Base-by-base conservation (phyloP, 2,329 filamentous ascomycete species). In the Fusarium staphyleae region DNA sequence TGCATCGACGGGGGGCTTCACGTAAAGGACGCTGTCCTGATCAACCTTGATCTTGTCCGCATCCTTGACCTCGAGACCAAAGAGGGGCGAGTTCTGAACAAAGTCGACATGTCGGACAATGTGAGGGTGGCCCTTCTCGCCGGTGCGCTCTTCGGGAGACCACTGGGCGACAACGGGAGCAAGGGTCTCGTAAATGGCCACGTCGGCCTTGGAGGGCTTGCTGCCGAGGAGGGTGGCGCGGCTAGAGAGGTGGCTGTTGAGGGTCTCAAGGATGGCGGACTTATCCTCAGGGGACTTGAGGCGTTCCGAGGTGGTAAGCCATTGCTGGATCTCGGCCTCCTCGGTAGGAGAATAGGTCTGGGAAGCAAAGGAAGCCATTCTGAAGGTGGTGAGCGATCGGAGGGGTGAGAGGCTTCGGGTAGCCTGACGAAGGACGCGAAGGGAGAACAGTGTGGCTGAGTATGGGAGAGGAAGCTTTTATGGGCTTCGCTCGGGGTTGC, bases 31-130 rank as follows among this genome's bases (percentile, higher is more conserved):
- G 66, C 93, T 88, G 67, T 92, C 87, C 43, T 85, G 78, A 73
- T 97, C 87, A 64, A 98, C 84, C 63, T 78, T 77, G 68, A 97
- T 77, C 81, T 95, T 96, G 70, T 95, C 86, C 46, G 77, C 81
- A 12, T 88, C 85, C 56, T 82, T 79, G 62, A 96, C 77, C 57
- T 84, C 82, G 55, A 96, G 80, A 14, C 82, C 87, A 60, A 87
- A 88, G 58, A 96, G 82, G 37, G 87, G 80, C 39, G 90, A 88
- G 78, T 96, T 96, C 81, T 98, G 93, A 61, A 98, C 90, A 72
- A 97, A 96, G 78, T 97, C 93, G 70, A 97, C 76, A 73, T 91
- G 89, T 63, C 93, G 90, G 52, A 97, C 90, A 63, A 98, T 89
- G 77, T 98, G 87, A 60, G 96, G 93, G 74, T 89, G 88, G 57